phyloP scores from a whole-genome alignment of 495 filamentous ascomycete genomes.

The Hyaloscypha hepaticicola region DNA sequence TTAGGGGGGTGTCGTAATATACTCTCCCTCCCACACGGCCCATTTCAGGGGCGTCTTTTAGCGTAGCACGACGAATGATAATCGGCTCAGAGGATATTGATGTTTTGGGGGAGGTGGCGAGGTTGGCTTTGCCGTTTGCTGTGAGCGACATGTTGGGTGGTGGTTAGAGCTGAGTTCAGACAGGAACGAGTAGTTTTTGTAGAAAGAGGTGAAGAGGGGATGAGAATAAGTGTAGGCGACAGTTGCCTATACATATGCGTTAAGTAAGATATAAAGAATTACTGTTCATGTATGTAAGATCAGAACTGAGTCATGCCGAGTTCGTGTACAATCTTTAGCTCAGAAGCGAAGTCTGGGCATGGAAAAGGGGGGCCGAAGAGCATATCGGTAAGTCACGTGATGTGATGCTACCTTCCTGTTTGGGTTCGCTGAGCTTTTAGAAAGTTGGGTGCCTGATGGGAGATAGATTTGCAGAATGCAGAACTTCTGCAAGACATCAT shows the following conservation, averaged over 20 bases:
- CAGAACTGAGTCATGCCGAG: background rate
- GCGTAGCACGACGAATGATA: constrained; percentile 20
- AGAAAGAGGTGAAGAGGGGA: background rate
- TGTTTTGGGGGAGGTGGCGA: background rate
- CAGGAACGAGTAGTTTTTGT: background rate
- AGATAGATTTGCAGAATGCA: no score
- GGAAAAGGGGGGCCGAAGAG: background rate
- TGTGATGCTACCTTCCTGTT: background rate
- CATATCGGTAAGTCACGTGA: background rate
- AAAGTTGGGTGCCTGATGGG: no score
- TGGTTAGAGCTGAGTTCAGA: background rate
- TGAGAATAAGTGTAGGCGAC: background rate
- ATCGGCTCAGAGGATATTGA: background rate
- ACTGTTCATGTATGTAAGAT: background rate
- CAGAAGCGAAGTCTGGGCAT: background rate
- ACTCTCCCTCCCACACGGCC: constrained; percentile 21
- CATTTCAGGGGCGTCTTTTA: constrained; percentile 8
- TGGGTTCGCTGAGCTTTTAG: no score
- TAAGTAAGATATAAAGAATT: no score
- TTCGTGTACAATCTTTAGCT: background rate
- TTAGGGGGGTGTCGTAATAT: constrained; percentile 17
- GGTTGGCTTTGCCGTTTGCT: background rate
- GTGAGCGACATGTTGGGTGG: background rate
- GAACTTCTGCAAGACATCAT: no score
- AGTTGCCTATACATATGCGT: no score